Evolutionary conservation across 305 asterid genomes (phyloP), one percentile per base, ranked within the genome.

Genomic region (Solanum aculeatissimum): DNA sequence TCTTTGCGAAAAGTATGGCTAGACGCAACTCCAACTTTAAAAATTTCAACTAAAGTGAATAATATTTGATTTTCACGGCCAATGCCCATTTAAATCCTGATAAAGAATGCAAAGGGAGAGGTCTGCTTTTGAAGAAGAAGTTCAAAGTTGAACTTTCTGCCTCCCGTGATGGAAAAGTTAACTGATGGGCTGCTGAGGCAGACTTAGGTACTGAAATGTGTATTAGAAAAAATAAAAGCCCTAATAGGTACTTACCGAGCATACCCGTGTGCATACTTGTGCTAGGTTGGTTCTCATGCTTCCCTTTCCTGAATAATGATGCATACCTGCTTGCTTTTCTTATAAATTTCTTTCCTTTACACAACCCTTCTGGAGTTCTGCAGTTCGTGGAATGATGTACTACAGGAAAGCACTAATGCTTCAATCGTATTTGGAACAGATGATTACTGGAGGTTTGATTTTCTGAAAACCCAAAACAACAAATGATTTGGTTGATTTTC

Each of bases 351-450:
- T 72, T 47, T 82, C 83, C 88, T 87, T 72, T 87, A 74, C 49
- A 58, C 38, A 58, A 83, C 53, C n/a, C 21, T 72, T 84, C 75
- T 49, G 82, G 84, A 68, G 54, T 78, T 51, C n/a, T 89, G 86
- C 94, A 96, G 99, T 96, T 83, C 97, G 99, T 84, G 99, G 99
- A 85, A 96, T 96, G 98, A 96, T 96, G 99, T 96, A 96, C 92
- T 96, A 96, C 89, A 89, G 99, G 89, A 96, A 96, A 89, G 98
- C 99, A 62, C 92, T 96, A 66, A 92, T 96, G 95, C 99, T 96
- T 87, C 98, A 96, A 92, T 90, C 97, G 19, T 93, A 93, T 91
- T 87, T 96, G 89, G 99, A 96, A 87, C 86, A 89, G 86, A 89
- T 90, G 88, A 87, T 90, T 18, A 65, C 84, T 86, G 95, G 95